Evolutionary conservation across 1,284 basidiomycete species (phyloP), one percentile per base, ranked within the genome.

Genomic region (Heliocybe sulcata): DNA sequence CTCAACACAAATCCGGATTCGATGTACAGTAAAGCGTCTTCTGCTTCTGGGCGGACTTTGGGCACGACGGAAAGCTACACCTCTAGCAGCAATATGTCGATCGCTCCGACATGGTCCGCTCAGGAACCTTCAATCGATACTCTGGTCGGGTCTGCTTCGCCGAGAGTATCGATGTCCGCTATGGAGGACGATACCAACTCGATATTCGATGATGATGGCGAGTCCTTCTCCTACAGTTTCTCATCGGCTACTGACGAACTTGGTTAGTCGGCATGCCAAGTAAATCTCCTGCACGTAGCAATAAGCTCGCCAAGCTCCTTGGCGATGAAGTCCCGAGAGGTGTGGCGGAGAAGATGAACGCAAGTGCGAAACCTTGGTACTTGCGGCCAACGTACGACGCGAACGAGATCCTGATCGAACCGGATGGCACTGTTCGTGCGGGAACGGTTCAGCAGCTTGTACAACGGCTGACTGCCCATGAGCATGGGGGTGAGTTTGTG

Each of bases 391-490:
- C 90, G 62, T 94, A 92, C 67, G 81, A 79, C 54, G 81, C 86
- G 50, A 79, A 80, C 12, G 93, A 97, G 60, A 90, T 98, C 60
- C 69, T 92, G 58, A 83, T 97, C 62, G 90, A 94, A 63, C 79
- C 87, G 2, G 92, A 94, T 65, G 87, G 87, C 35, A 77, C 80
- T 56, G 87, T 98, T 55, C 84, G 89, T 55, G 96, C 91, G 23
- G 96, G 94, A 1, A 95, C 94, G 0, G 77, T 96, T 11, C 73
- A 81, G 14, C 92, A 93, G 2, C 74, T 98, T 8, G 85, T 98
- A 3, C 94, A 94, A 65, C 82, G 92, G 4, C 73, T 98, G 56
- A 98, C 96, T 1, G 86, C 91, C 31, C 96, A 99, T 68, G 90
- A 92, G 59, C 81, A 83, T 65, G 81, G 81, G 56, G 90, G 91